phyloP scores from a whole-genome alignment of 441 rosid genomes.

The Rhodomyrtus psidioides region DNA sequence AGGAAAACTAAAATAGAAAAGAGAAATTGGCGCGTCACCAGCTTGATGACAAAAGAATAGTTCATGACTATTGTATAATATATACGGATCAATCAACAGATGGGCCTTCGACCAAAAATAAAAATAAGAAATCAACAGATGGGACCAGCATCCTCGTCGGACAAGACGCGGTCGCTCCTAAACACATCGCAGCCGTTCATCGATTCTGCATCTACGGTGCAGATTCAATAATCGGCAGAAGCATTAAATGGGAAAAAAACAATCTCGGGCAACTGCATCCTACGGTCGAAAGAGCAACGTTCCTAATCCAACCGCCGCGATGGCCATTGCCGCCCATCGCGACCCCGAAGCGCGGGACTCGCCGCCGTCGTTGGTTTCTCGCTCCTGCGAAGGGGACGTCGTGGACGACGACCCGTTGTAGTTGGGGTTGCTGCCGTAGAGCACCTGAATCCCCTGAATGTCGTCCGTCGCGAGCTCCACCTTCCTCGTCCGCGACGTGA shows the following conservation, averaged over 20 bases:
- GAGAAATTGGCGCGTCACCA: not conserved
- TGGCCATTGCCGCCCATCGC: constrained; percentile 4
- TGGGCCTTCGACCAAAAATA: no score
- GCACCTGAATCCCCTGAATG: constrained; percentile 39
- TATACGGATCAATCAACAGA: not conserved
- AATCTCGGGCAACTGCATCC: not conserved
- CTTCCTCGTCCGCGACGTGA: constrained; percentile 6
- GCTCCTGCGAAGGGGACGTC: constrained; percentile 23
- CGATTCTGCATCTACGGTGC: not conserved
- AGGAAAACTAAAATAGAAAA: not conserved
- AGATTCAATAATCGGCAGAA: not conserved
- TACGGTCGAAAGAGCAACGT: constrained; percentile 13
- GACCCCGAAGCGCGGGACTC: not conserved
- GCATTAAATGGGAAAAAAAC: not conserved
- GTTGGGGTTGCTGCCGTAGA: constrained; percentile 72
- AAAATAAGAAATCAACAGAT: not conserved
- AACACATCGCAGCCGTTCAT: not conserved
- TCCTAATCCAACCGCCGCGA: constrained; percentile 31
- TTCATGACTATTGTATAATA: not conserved
- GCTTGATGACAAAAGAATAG: not conserved
- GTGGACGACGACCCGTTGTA: constrained; percentile 35
- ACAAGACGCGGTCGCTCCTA: not conserved
- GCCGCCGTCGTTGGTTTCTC: constrained; percentile 30
- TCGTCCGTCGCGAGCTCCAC: constrained; percentile 7
- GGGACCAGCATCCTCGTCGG: not conserved